Percentiles rank a stretch among this genome's conserved stretches.
phyloP scores from a whole-genome alignment of 2,329 filamentous ascomycete genomes.

The Penicillium sp. region DNA sequence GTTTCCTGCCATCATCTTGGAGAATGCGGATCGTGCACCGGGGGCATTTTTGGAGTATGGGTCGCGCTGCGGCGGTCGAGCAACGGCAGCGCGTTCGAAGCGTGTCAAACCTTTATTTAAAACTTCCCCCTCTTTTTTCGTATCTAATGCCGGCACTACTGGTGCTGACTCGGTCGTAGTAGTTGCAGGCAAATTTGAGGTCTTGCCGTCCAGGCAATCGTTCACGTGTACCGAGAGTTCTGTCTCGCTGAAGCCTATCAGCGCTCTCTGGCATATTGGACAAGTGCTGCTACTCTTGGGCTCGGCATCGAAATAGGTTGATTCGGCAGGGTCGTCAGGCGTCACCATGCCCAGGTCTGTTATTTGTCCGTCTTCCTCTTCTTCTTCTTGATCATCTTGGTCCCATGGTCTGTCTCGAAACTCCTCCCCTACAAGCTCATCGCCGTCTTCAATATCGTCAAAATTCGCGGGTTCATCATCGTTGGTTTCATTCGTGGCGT shows the following conservation, averaged over 20 bases:
- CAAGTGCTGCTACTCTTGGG: constrained; percentile 54
- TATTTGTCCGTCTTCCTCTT: constrained; percentile 39
- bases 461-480: constrained; percentile 57
- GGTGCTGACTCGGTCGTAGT: not conserved
- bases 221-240: constrained; percentile 87
- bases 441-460: constrained; percentile 65
- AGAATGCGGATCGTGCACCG: constrained; percentile 72
- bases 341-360: constrained; percentile 24
- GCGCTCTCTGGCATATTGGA: constrained; percentile 73
- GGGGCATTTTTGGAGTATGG: constrained; percentile 64
- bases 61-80: constrained; percentile 78
- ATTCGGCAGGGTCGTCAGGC: constrained; percentile 35
- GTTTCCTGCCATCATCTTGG: constrained; percentile 88
- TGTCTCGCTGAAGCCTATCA: constrained; percentile 60
- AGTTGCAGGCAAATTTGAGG: constrained; percentile 58
- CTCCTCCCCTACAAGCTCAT: constrained; percentile 65
- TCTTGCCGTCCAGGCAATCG: constrained; percentile 82
- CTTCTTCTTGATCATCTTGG: constrained; percentile 37
- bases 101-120: constrained; percentile 50
- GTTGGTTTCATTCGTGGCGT: constrained; percentile 51
- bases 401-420: constrained; percentile 68
- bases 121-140: constrained; percentile 10
- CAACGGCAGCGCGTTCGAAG: constrained; percentile 69
- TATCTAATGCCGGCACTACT: not conserved
- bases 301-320: constrained; percentile 21